These are phyloP conservation scores for Daedaleopsis sinensis DNA, from an alignment of 768 basidiomycete species.

Conservation along the genomic window DNA sequence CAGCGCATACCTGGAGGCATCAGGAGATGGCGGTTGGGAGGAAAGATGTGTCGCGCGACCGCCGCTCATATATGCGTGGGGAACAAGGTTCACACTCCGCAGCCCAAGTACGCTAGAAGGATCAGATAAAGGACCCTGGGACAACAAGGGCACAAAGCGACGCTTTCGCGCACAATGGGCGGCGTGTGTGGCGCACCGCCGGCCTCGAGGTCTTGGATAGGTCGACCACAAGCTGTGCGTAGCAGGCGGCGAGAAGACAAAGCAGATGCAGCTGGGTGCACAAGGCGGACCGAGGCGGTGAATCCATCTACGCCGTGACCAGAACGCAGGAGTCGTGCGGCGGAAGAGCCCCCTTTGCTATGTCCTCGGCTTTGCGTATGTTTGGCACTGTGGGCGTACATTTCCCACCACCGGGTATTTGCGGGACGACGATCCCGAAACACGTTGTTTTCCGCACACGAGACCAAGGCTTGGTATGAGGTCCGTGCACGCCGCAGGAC, in stretches of 20 bases:
- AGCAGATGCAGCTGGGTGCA: too few relatives aligned
- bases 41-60: not conserved
- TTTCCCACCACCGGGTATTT: not conserved
- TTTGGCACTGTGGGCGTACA: constrained; percentile 1
- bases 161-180: not conserved
- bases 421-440: not conserved
- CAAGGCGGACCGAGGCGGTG: too few relatives aligned
- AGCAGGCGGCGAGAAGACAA: too few relatives aligned
- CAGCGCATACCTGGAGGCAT: constrained; percentile 4
- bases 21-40: not conserved
- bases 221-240: too few relatives aligned
- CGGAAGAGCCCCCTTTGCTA: not conserved
- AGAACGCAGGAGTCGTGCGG: not conserved
- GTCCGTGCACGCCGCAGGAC: too few relatives aligned
- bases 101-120: not conserved
- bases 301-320: too few relatives aligned
- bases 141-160: constrained; percentile 7
- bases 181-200: too few relatives aligned
- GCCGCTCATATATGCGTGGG: not conserved
- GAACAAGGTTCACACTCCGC: constrained; percentile 15
- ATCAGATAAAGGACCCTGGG: constrained; percentile 13
- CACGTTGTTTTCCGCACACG: too few relatives aligned
- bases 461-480: too few relatives aligned
- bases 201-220: too few relatives aligned
- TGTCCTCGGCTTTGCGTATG: not conserved